Percentiles rank a stretch among this genome's conserved stretches.
Conservation (phyloP, 169 alveolate species). For the Eimeria zaria region DNA sequence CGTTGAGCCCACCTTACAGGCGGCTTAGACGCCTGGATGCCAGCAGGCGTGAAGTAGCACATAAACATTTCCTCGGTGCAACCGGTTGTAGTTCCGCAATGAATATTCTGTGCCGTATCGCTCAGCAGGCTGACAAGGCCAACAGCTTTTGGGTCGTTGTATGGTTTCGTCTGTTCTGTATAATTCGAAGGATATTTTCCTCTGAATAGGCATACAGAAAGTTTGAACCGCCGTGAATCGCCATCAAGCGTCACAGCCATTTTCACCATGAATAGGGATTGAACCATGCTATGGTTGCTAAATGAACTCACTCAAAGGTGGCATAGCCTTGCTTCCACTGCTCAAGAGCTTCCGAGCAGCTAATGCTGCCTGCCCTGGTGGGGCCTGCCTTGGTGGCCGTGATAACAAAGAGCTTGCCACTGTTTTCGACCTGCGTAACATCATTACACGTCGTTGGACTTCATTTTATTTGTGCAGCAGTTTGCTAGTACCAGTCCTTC, state of each 20-base stretch:
- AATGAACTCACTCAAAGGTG: neutral
- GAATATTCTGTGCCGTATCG: neutral
- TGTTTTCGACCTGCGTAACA: neutral
- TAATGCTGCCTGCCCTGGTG: neutral
- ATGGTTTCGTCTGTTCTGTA: neutral
- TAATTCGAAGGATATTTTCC: neutral
- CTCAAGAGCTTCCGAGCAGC: conserved; percentile 1
- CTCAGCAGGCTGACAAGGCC: conserved; percentile 17
- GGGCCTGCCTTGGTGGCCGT: neutral
- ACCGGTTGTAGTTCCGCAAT: neutral
- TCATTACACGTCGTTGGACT: neutral
- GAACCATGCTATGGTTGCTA: neutral
- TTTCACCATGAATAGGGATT: neutral
- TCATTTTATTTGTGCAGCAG: neutral
- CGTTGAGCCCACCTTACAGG: conserved; percentile 53
- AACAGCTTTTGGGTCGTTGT: conserved; percentile 2
- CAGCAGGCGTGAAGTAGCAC: conserved; percentile 15
- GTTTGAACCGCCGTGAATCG: neutral
- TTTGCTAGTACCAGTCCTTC: neutral
- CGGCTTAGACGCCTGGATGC: neutral
- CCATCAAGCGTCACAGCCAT: neutral
- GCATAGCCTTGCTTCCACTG: neutral
- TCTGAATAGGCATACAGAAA: neutral
- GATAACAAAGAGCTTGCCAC: neutral
- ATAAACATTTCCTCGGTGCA: neutral